Evolutionary conservation across 306 rosid genomes (phyloP).

Genomic region (Abrus precatorius): DNA sequence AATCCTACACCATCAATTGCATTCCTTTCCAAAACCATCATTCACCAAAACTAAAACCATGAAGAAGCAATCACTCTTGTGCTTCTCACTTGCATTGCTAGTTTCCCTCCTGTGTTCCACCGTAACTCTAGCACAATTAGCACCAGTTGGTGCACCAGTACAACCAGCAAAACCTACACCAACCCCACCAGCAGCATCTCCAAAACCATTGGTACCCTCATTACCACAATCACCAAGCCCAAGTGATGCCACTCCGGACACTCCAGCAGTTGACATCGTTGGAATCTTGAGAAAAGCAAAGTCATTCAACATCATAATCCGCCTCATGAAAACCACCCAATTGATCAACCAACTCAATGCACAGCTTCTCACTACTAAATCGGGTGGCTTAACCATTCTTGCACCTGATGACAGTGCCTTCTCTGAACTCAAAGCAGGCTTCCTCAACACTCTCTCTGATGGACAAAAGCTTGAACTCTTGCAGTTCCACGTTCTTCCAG

Average conservation of each 20-base stretch:
- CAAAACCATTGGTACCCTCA: slow-evolving; percentile 54
- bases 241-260: slow-evolving; percentile 49
- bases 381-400: slow-evolving; percentile 63
- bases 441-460: slow-evolving; percentile 65
- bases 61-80: slow-evolving; percentile 42
- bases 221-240: slow-evolving; percentile 56
- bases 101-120: slow-evolving; percentile 38
- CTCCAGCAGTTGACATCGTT: slow-evolving; percentile 51
- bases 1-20: neutral
- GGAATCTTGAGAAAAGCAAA: slow-evolving; percentile 66
- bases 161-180: slow-evolving; percentile 40
- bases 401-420: slow-evolving; percentile 67
- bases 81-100: slow-evolving; percentile 42
- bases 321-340: slow-evolving; percentile 71
- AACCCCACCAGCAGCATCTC: slow-evolving; percentile 36
- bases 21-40: neutral
- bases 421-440: slow-evolving; percentile 67
- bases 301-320: slow-evolving; percentile 59
- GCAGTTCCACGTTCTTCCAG: slow-evolving; percentile 68
- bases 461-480: slow-evolving; percentile 66
- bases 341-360: slow-evolving; percentile 67
- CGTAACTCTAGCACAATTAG: slow-evolving; percentile 48
- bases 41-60: neutral
- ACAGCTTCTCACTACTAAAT: slow-evolving; percentile 59
- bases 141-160: slow-evolving; percentile 58